Evolutionary conservation across 176 grass and related monocot species (phyloP), one percentile per base, ranked within the genome.

Genomic region (Cenchrus americanus): DNA sequence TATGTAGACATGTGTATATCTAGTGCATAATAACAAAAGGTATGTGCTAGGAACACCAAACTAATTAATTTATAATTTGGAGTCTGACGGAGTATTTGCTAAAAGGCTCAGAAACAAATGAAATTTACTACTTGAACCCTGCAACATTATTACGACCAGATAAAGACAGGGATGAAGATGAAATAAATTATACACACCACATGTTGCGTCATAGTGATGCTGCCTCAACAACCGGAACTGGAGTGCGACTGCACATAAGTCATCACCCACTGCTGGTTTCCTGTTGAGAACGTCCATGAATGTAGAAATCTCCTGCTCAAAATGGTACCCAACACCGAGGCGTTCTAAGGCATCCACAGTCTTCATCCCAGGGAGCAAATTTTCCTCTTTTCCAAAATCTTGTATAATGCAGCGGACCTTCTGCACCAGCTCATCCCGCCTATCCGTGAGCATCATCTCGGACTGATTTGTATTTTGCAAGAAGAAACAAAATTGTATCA

Each of bases 221-320:
- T 82, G 80, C 54, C 80, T 82, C 23, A 71, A 2, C 40, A 82
- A 34, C 6, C 80, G 53, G 66, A 82, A 82, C 53, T 69, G 80
- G 5, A 82, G 80, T 5, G 80, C 52, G 6, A 30, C 40, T 14
- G 14, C 40, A 44, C 14, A 37, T 37, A 61, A 14, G 52, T 82
- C 66, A 8, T 59, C 8, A 0, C 18, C 41, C 13, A 10, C 2
- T 7, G 22, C 10, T 8, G 54, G 3, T 3, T 55, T 34, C 14
- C 10, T 27, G 21, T 18, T 71, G 3, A 82, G 51, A 47, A 34
- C 12, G 1, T 47, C 5, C 67, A 82, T 82, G 6, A 71, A 82
- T 2, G 1, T 10, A 10, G 3, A 5, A 5, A 71, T 82, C 5
- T 82, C 80, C 10, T 71, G 1, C 40, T 71, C 22, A 42, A 82